phyloP scores from a whole-genome alignment of 2,329 filamentous ascomycete genomes.

The Aspergillus candidus region DNA sequence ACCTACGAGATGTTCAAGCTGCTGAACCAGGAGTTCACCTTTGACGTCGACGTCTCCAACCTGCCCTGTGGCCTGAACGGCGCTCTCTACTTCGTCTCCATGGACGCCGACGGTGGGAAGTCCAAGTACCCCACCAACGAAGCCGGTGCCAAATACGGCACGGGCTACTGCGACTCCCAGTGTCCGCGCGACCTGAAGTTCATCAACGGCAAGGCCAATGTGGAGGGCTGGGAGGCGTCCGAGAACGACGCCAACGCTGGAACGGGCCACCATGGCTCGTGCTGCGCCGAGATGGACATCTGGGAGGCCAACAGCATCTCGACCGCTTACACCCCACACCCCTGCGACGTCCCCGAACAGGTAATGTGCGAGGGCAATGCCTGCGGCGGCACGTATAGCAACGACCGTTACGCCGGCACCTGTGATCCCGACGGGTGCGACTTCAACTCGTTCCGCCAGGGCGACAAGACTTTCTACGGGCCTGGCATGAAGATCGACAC shows the following conservation, averaged over 20 bases:
- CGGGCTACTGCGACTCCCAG: constrained; percentile 60
- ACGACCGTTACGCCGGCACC: constrained; percentile 53
- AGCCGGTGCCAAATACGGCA: constrained; percentile 56
- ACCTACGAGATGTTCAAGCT: constrained; percentile 62
- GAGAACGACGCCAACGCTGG: constrained; percentile 51
- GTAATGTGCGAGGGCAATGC: constrained; percentile 46
- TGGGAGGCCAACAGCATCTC: constrained; percentile 65
- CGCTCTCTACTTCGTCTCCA: constrained; percentile 60
- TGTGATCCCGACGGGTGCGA: constrained; percentile 67
- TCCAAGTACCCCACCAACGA: constrained; percentile 47
- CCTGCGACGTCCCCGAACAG: constrained; percentile 50
- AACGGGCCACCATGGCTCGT: constrained; percentile 51
- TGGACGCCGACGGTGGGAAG: constrained; percentile 56
- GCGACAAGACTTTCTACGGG: constrained; percentile 59
- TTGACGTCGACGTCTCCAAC: constrained; percentile 64
- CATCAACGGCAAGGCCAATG: constrained; percentile 47
- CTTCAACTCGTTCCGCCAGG: constrained; percentile 64
- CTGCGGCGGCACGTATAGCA: constrained; percentile 50
- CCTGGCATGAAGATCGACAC: constrained; percentile 55
- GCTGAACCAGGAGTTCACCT: constrained; percentile 63
- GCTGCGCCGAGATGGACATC: constrained; percentile 64
- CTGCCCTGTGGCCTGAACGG: constrained; percentile 66
- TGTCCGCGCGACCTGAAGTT: constrained; percentile 48
- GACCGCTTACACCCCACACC: constrained; percentile 60
- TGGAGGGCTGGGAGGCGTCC: constrained; percentile 49